Percentiles rank a stretch among this genome's conserved stretches.
Evolutionary conservation across 208 protist genomes (phyloP).

Genomic region (Strigomonas galati): DNA sequence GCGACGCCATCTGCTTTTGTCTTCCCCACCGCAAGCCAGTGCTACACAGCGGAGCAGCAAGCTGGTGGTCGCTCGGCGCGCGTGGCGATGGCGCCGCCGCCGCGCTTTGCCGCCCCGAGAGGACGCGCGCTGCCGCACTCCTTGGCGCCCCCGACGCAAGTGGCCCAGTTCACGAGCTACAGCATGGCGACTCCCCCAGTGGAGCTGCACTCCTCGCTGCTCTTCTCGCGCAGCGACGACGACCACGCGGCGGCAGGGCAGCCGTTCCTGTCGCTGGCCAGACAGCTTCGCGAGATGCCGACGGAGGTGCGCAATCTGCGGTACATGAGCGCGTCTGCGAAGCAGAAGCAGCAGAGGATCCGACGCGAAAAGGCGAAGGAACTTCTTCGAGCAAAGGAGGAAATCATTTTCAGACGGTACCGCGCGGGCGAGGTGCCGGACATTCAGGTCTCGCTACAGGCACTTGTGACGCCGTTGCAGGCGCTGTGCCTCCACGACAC

Average conservation of each 20-base stretch:
- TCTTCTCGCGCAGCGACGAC: constrained; percentile 12
- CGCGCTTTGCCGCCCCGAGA: background rate
- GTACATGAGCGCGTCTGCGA: constrained; percentile 13
- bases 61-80: background rate
- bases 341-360: constrained; percentile 15
- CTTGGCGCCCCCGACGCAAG: background rate
- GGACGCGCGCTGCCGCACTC: constrained; percentile 1
- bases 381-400: background rate
- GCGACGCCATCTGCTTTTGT: background rate
- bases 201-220: constrained; percentile 9
- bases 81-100: background rate
- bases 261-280: background rate
- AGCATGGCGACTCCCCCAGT: background rate
- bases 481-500: constrained; percentile 57
- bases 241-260: background rate
- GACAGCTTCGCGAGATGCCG: constrained; percentile 16
- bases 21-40: constrained; percentile 5
- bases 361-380: constrained; percentile 9
- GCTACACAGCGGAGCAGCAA: background rate
- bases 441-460: constrained; percentile 66
- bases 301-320: background rate
- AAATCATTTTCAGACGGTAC: constrained; percentile 36
- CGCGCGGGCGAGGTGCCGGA: constrained; percentile 76
- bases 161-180: constrained; percentile 9
- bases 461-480: constrained; percentile 80